Base-by-base conservation (phyloP, 495 filamentous ascomycete genomes). In the Penicillium verhagenii region DNA sequence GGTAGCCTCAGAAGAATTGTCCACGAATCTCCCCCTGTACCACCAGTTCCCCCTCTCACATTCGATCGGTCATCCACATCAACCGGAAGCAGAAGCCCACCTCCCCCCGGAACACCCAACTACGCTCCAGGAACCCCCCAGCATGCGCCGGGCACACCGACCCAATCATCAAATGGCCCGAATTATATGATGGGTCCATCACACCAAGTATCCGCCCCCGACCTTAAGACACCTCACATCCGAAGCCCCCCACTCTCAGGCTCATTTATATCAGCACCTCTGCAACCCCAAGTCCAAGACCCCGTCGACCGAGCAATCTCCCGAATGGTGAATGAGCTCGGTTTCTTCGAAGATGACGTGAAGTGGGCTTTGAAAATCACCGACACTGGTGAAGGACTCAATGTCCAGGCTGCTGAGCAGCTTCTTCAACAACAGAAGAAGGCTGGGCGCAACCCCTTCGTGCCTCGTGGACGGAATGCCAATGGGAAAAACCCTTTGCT, bases 351-450 rank as follows among this genome's bases (percentile, higher is more conserved):
- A 38, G 65, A 74, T 25, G 77, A 80, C 38, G 77, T 74, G 3
- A 79, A 77, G 52, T 79, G 76, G 71, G 79, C 79, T 9, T 60
- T 82, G 9, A 79, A 79, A 26, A 72, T 79, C 47, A 81, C 77
- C 0, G 79, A 82, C 52, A 78, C 66, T 1, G 79, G 79, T 16
- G 78, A 82, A 25, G 72, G 72, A 2, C 73, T 82, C 19, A 72
- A 81, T 43, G 68, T 70, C n/a, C 59, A 72, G 25, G 72, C 68
- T 7, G 79, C 79, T 0, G 64, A 79, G 9, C 60, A 69, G 18
- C 56, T 79, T 26, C 69, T 82, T n/a, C 59, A 74, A 4, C 58
- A 68, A 19, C 72, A 80, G n/a, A 72, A 73, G 49, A 73, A 67
- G 18, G 53, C 54, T 7, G 54, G 60, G 26, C 25, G 42, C 13